These are phyloP conservation scores for Cyphellophora europaea DNA, from an alignment of 2,329 filamentous ascomycete genomes.

Conservation along the genomic window DNA sequence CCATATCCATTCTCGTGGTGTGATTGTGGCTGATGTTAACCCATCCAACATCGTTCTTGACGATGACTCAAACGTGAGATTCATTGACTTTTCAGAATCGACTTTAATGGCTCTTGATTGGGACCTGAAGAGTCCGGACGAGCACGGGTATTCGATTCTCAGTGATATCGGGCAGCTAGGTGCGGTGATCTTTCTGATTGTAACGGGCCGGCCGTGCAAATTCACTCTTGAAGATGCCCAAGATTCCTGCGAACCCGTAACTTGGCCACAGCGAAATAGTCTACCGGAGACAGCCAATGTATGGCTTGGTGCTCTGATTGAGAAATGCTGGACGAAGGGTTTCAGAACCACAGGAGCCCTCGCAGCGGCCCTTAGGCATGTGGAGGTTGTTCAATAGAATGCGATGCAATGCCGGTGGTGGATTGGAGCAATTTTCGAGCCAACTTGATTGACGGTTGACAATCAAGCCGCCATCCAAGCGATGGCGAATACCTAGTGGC, in stretches of 20 bases:
- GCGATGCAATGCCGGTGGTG: not conserved
- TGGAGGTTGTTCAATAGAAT: not conserved
- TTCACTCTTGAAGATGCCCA: slow-evolving; percentile 13
- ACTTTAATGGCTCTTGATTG: slow-evolving; percentile 17
- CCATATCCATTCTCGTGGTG: slow-evolving; percentile 8
- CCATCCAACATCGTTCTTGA: slow-evolving; percentile 11
- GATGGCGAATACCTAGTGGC: too few species aligned
- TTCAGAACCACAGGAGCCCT: slow-evolving; percentile 13
- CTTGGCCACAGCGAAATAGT: slow-evolving; percentile 18
- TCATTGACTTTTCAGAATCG: slow-evolving; percentile 22
- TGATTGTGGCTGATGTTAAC: slow-evolving; percentile 12
- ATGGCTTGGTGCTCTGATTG: slow-evolving; percentile 21
- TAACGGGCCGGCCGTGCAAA: slow-evolving; percentile 17
- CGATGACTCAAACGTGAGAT: slow-evolving; percentile 19
- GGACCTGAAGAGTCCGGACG: slow-evolving; percentile 20
- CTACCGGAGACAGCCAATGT: slow-evolving; percentile 19
- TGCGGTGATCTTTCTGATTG: slow-evolving; percentile 23
- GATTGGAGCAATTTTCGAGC: not conserved
- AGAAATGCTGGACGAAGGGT: slow-evolving; percentile 20
- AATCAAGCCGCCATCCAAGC: too few species aligned
- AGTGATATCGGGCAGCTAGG: slow-evolving; percentile 24
- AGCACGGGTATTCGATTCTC: slow-evolving; percentile 19
- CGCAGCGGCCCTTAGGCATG: slow-evolving; percentile 10
- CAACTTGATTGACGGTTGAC: too few species aligned
- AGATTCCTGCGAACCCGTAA: slow-evolving; percentile 8